phyloP scores from a whole-genome alignment of 2,329 filamentous ascomycete genomes.

The Epicoccum sorghinum region DNA sequence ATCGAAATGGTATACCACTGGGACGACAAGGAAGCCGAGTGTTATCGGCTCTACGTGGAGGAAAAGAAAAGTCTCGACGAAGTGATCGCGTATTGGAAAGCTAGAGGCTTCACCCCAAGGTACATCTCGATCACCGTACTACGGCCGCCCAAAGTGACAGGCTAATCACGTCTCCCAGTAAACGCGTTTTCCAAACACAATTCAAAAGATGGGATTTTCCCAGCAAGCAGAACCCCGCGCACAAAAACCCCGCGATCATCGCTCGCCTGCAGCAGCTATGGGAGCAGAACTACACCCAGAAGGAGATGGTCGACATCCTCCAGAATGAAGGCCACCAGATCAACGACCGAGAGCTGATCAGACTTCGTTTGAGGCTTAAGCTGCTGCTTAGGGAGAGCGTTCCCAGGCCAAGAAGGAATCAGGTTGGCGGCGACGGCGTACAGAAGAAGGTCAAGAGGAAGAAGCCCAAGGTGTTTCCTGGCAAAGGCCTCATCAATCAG shows the following conservation, averaged over 20 bases:
- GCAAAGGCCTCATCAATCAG: conserved; percentile 32
- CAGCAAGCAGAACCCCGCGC: conserved; percentile 72
- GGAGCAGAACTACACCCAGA: conserved; percentile 74
- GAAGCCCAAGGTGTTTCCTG: conserved; percentile 19
- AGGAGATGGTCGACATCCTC: conserved; percentile 74
- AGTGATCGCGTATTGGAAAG: conserved; percentile 72
- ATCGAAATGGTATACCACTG: conserved; percentile 61
- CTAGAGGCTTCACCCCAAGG: conserved; percentile 72
- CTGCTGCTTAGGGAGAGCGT: conserved; percentile 64
- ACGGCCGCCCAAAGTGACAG: conserved; percentile 2
- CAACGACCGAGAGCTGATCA: conserved; percentile 72
- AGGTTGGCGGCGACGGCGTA: conserved; percentile 32
- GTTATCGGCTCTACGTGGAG: conserved; percentile 75
- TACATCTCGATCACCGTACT: conserved; percentile 49
- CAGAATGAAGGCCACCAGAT: conserved; percentile 76
- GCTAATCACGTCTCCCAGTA: conserved; percentile 55
- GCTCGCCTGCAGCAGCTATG: conserved; percentile 76
- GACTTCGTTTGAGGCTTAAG: conserved; percentile 71
- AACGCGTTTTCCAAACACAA: conserved; percentile 76
- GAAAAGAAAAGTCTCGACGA: conserved; percentile 76
- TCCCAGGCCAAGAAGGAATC: conserved; percentile 59
- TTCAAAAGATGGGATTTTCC: conserved; percentile 83
- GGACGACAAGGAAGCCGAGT: conserved; percentile 69
- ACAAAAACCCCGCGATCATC: conserved; percentile 71
- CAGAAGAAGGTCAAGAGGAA: conserved; percentile 21